These are phyloP conservation scores for Trichocladium antarcticum DNA, from an alignment of 495 filamentous ascomycete species.

Conservation along the genomic window DNA sequence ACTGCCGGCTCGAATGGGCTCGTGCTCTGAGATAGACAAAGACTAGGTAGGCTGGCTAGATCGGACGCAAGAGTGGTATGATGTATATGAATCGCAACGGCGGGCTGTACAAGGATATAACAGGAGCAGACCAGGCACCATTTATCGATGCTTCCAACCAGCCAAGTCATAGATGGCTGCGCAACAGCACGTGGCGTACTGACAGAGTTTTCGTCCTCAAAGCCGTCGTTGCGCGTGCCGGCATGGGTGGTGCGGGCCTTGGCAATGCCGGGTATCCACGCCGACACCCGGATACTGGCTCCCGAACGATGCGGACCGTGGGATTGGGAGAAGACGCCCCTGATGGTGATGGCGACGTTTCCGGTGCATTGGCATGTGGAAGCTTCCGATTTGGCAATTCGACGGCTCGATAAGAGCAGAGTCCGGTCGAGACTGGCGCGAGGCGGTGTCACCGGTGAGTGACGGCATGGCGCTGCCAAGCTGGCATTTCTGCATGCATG, in stretches of 20 bases:
- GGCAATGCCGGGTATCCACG: conserved; percentile 12
- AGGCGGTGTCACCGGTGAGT: background rate
- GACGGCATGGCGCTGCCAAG: conserved; percentile 2
- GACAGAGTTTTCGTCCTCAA: background rate
- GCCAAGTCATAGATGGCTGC: background rate
- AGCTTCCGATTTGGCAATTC: background rate
- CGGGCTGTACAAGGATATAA: too few species aligned
- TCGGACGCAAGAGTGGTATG: background rate
- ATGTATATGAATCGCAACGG: too few species aligned
- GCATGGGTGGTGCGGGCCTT: too few species aligned
- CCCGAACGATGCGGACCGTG: background rate
- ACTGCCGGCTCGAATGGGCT: background rate
- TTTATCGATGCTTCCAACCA: background rate
- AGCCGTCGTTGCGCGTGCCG: background rate
- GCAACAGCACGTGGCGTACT: background rate
- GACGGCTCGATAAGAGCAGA: background rate
- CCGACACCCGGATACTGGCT: conserved; percentile 10
- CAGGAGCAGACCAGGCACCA: background rate
- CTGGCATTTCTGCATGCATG: background rate
- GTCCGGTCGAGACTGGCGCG: too few species aligned
- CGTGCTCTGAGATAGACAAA: too few species aligned
- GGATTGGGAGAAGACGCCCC: background rate
- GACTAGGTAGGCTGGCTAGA: background rate
- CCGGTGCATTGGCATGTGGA: background rate
- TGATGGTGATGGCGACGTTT: background rate